phyloP scores from a whole-genome alignment of 2,329 filamentous ascomycete species.

The Fusarium sp. region DNA sequence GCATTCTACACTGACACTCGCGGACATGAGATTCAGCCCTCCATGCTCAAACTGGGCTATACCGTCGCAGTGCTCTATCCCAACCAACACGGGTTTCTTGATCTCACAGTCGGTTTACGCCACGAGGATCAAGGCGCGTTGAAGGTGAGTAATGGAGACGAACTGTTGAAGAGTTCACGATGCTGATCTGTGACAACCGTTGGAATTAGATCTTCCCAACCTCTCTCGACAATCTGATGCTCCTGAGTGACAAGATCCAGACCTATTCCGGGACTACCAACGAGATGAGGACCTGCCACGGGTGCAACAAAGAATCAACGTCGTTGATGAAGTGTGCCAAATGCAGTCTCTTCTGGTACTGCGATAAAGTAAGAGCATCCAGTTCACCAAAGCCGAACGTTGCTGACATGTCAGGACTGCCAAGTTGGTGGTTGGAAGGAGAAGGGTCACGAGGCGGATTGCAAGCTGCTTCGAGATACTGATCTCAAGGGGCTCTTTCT shows the following conservation, averaged over 20 bases:
- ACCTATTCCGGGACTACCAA: background rate
- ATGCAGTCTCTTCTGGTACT: slow-evolving; percentile 33
- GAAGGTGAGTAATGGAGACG: background rate
- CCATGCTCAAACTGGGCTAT: background rate
- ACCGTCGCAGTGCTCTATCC: slow-evolving; percentile 23
- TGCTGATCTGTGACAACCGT: background rate
- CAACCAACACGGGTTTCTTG: background rate
- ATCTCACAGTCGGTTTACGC: background rate
- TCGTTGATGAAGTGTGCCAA: slow-evolving; percentile 11
- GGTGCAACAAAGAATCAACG: slow-evolving; percentile 8
- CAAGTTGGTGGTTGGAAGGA: slow-evolving; percentile 16
- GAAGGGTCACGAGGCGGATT: slow-evolving; percentile 24
- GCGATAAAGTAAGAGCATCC: slow-evolving; percentile 13
- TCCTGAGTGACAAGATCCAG: slow-evolving; percentile 23
- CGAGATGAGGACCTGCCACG: slow-evolving; percentile 21
- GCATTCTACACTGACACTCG: slow-evolving; percentile 3
- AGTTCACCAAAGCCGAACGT: background rate
- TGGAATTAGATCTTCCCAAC: slow-evolving; percentile 16
- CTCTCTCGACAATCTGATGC: slow-evolving; percentile 9
- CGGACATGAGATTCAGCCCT: background rate
- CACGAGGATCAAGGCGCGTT: background rate
- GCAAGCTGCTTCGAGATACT: slow-evolving; percentile 15
- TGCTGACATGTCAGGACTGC: slow-evolving; percentile 12
- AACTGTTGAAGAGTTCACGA: background rate
- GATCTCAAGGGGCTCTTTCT: slow-evolving; percentile 17